Percentiles rank a stretch among this genome's conserved stretches.
These are phyloP conservation scores for Deinandra increscens DNA, from an alignment of 129 eudicot species.

Conservation along the genomic window DNA sequence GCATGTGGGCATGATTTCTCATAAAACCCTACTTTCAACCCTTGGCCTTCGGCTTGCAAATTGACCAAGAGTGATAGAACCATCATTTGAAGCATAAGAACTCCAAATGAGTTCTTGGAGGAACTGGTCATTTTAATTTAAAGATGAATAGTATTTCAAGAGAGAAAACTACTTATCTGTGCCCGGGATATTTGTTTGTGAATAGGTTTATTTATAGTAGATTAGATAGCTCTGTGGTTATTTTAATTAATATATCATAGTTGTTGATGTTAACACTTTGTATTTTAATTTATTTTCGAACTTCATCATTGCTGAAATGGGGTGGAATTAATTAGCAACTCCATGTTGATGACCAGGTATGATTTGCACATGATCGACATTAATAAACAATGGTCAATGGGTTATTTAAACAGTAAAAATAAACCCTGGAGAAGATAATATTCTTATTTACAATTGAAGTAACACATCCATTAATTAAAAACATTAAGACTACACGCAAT, in stretches of 20 bases:
- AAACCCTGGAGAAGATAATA: no score
- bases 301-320: no score
- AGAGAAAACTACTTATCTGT: constrained; percentile 6
- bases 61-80: constrained; percentile 10
- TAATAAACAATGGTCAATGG: no score
- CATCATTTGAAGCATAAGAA: constrained; percentile 20
- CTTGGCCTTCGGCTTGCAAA: constrained; percentile 32
- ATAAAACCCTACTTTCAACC: constrained; percentile 56
- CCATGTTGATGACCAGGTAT: no score
- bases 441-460: no score
- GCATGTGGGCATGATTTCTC: constrained; percentile 53
- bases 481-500: no score
- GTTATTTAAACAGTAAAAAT: no score
- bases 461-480: no score
- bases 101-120: constrained; percentile 8
- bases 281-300: no score
- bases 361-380: no score
- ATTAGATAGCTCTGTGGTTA: not conserved
- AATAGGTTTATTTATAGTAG: constrained; percentile 15
- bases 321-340: no score
- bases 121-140: constrained; percentile 24
- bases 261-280: not conserved
- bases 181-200: constrained; percentile 17
- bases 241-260: not conserved
- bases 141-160: not conserved